These are phyloP conservation scores for Ustilago loliicola DNA, from an alignment of 1,284 basidiomycete genomes.

Conservation along the genomic window DNA sequence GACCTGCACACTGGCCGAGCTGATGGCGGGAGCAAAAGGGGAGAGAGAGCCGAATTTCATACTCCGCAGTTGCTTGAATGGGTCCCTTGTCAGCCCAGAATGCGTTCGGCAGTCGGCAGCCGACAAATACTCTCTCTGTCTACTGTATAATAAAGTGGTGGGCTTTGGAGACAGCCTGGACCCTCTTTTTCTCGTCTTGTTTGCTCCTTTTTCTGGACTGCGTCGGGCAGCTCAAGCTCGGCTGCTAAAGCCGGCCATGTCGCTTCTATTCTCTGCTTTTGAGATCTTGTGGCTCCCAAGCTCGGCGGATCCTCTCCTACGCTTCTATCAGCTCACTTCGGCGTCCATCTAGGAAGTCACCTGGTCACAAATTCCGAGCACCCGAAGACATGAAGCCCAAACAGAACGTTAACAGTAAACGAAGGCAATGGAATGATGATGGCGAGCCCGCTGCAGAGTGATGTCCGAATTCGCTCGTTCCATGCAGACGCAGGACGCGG, in stretches of 20 bases:
- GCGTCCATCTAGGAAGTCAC: too few relatives aligned
- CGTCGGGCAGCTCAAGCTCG: slow-evolving; percentile 2
- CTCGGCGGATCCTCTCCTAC: slow-evolving; percentile 1
- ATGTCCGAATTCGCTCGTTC: slow-evolving; percentile 1
- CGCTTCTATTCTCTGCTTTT: background rate
- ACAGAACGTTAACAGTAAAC: too few relatives aligned
- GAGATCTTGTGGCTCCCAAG: background rate
- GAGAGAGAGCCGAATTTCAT: slow-evolving; percentile 19
- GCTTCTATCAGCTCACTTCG: background rate
- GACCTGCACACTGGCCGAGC: too few relatives aligned
- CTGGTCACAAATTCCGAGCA: too few relatives aligned
- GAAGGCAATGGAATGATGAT: background rate
- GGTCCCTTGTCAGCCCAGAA: background rate
- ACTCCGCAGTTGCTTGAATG: background rate
- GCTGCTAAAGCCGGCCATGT: background rate
- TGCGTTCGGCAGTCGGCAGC: slow-evolving; percentile 6
- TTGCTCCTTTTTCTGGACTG: background rate
- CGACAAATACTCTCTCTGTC: background rate
- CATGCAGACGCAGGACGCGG: slow-evolving; percentile 3
- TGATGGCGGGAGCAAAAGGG: too few relatives aligned
- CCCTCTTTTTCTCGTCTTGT: background rate
- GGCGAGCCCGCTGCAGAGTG: slow-evolving; percentile 6
- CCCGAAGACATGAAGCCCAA: too few relatives aligned
- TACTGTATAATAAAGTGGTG: too few relatives aligned
- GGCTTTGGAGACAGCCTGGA: background rate